Conservation (phyloP, 257 asterid species). For the Rhazya stricta region DNA sequence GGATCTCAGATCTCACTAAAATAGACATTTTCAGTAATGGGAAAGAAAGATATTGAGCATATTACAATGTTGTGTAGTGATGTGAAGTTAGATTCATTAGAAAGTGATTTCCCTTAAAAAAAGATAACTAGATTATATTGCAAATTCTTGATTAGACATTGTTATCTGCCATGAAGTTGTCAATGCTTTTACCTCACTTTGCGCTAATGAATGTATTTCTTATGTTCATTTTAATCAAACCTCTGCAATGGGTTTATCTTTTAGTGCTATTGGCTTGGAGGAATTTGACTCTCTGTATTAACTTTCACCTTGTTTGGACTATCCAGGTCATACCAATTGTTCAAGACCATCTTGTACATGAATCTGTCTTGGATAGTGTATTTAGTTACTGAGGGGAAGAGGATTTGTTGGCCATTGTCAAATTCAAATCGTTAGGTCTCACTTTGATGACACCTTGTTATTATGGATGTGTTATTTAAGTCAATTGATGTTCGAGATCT, state of each 20-base stretch:
- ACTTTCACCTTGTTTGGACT: not conserved
- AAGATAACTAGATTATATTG: too few species aligned
- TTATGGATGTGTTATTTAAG: constrained; percentile 42
- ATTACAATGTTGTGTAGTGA: too few species aligned
- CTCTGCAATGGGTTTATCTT: not conserved
- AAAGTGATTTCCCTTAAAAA: too few species aligned
- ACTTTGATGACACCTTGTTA: not conserved
- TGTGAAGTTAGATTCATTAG: too few species aligned
- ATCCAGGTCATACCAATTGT: not conserved
- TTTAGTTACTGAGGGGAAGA: not conserved
- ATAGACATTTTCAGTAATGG: too few species aligned
- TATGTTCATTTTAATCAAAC: too few species aligned
- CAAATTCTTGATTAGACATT: too few species aligned
- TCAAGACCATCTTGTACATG: not conserved
- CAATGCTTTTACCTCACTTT: too few species aligned
- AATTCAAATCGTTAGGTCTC: not conserved
- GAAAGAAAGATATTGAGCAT: too few species aligned
- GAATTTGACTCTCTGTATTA: not conserved
- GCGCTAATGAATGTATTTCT: too few species aligned
- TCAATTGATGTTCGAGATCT: constrained; percentile 77
- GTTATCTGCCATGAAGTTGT: too few species aligned
- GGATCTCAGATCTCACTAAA: too few species aligned
- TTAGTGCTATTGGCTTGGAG: not conserved
- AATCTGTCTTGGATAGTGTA: not conserved
- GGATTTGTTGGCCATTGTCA: not conserved